These are phyloP conservation scores for Pouteria campechiana DNA, from an alignment of 179 eudicot species.

Conservation along the genomic window DNA sequence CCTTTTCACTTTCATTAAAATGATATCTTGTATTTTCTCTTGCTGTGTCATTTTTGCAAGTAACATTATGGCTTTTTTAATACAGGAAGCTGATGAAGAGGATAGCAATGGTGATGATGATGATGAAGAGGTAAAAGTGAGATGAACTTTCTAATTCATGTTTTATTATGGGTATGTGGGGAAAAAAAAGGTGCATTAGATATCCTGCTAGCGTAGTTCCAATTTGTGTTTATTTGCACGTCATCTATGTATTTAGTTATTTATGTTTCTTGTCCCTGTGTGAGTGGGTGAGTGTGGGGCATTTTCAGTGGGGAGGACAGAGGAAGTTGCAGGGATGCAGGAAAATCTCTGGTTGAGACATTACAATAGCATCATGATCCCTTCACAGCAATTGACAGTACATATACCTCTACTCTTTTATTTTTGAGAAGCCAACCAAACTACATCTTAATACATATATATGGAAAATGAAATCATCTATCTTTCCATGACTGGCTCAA, in stretches of 20 bases:
- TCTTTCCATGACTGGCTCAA: too few species aligned
- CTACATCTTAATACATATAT: too few species aligned
- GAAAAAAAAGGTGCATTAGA: not conserved
- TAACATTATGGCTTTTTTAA: not conserved
- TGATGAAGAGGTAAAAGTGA: constrained; percentile 55
- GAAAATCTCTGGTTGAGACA: too few species aligned
- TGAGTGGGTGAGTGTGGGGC: too few species aligned
- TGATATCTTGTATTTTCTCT: not conserved
- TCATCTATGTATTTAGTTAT: not conserved
- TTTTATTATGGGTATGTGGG: not conserved
- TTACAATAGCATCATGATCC: too few species aligned
- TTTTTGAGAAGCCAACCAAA: too few species aligned
- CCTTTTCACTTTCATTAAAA: not conserved
- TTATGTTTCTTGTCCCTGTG: not conserved
- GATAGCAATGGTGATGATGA: constrained; percentile 61
- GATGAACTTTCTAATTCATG: not conserved
- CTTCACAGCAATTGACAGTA: too few species aligned
- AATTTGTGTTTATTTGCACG: not conserved
- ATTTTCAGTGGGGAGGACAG: too few species aligned
- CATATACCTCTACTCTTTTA: too few species aligned
- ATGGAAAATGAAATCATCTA: too few species aligned
- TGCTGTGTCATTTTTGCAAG: constrained; percentile 2
- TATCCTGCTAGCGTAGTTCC: not conserved
- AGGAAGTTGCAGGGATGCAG: too few species aligned
- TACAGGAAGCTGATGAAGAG: constrained; percentile 70